Conservation (phyloP, 2,329 filamentous ascomycete species). For the Trichoderma sp. region DNA sequence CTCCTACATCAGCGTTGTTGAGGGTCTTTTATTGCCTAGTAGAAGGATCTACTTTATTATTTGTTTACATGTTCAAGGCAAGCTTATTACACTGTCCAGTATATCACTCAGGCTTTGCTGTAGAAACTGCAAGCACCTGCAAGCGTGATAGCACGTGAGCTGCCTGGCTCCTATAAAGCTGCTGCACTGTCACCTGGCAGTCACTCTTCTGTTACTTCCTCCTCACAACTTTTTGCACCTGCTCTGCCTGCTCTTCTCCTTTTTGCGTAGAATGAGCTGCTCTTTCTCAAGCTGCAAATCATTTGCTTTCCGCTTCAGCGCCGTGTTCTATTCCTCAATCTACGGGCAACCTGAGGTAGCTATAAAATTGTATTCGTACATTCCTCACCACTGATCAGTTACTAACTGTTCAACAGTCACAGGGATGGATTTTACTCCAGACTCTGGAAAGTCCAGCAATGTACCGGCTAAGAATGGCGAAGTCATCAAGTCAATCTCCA, state of each 20-base stretch:
- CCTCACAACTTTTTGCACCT: background rate
- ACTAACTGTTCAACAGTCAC: background rate
- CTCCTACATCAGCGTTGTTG: background rate
- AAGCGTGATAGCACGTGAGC: constrained; percentile 15
- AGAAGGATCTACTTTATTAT: background rate
- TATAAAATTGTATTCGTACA: background rate
- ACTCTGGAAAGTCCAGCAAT: background rate
- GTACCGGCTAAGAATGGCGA: background rate
- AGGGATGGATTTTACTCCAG: constrained; percentile 2
- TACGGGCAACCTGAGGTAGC: background rate
- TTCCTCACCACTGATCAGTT: background rate
- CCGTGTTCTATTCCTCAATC: background rate
- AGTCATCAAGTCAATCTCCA: background rate
- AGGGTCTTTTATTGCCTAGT: background rate
- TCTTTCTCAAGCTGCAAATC: background rate
- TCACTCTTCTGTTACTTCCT: background rate
- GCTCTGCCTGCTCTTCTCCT: background rate
- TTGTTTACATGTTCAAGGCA: no score
- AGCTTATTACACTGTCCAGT: background rate
- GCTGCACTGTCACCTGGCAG: constrained; percentile 9
- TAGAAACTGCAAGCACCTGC: background rate
- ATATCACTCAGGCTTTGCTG: background rate
- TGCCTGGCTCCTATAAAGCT: background rate
- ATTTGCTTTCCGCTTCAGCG: background rate
- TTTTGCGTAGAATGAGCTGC: background rate